phyloP scores from a whole-genome alignment of 495 filamentous ascomycete species.

The Tuber indicum region DNA sequence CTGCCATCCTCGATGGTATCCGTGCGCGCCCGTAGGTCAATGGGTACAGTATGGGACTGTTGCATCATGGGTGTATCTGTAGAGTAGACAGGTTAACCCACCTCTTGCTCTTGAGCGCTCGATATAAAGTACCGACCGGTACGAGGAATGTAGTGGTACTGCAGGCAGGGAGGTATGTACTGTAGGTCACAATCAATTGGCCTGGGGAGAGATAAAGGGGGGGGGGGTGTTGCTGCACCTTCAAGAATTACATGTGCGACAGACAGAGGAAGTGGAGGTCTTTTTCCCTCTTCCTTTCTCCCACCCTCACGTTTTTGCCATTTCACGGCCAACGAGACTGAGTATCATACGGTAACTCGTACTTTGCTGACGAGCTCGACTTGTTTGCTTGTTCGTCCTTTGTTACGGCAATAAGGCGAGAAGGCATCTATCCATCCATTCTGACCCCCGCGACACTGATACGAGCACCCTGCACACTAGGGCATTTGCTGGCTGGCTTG shows the following conservation, averaged over 20 bases:
- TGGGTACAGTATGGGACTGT: not conserved
- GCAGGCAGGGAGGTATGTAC: not conserved
- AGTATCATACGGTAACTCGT: not conserved
- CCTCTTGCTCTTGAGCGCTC: not conserved
- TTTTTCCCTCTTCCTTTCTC: not conserved
- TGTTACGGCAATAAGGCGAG: not conserved
- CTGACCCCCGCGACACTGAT: not conserved
- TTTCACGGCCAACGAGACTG: not conserved
- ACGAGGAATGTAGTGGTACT: not conserved
- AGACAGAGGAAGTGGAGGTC: not conserved
- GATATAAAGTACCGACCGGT: not conserved
- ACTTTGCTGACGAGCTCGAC: not conserved
- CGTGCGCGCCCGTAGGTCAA: not conserved
- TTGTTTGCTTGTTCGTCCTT: not conserved
- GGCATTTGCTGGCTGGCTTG: not conserved
- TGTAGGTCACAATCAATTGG: not conserved
- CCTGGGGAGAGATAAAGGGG: not conserved
- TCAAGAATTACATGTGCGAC: not conserved
- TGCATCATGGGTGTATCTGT: not conserved
- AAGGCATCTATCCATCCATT: not conserved
- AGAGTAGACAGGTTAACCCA: not conserved
- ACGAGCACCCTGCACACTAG: not conserved
- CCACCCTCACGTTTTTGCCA: not conserved
- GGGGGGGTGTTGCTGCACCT: not conserved
- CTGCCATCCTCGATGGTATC: not conserved